Evolutionary conservation across 352 stramenopile species (phyloP).

Genomic region (Peronospora tabacina): DNA sequence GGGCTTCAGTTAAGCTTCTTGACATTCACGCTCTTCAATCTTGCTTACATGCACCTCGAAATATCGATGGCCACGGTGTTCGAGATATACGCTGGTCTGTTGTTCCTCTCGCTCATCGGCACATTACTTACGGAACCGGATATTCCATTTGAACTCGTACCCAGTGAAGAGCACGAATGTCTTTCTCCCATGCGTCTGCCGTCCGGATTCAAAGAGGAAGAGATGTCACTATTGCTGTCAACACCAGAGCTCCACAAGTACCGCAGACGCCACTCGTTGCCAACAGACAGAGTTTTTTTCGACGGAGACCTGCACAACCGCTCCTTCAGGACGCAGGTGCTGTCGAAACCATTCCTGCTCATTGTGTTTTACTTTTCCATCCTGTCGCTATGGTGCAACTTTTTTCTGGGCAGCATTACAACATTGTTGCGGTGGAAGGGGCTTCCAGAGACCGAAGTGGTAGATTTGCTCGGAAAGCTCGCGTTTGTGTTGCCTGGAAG

Average conservation of each 20-base stretch:
- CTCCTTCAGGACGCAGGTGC: slow-evolving; percentile 58
- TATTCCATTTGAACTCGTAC: slow-evolving; percentile 31
- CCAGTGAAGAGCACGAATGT: slow-evolving; percentile 33
- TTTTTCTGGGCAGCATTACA: slow-evolving; percentile 69
- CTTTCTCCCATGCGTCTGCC: slow-evolving; percentile 52
- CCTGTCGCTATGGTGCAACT: slow-evolving; percentile 76
- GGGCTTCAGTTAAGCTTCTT: slow-evolving; percentile 66
- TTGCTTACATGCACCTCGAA: slow-evolving; percentile 35
- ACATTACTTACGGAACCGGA: slow-evolving; percentile 55
- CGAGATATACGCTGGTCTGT: slow-evolving; percentile 36
- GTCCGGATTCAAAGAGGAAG: slow-evolving; percentile 53
- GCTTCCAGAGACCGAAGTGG: slow-evolving; percentile 35
- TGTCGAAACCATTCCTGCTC: slow-evolving; percentile 58
- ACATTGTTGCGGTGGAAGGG: slow-evolving; percentile 46
- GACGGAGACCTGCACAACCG: slow-evolving; percentile 39
- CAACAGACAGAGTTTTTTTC: slow-evolving; percentile 30
- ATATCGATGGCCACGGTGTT: slow-evolving; percentile 46
- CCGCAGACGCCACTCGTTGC: slow-evolving; percentile 18
- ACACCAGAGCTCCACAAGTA: slow-evolving; percentile 44
- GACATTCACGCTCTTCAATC: slow-evolving; percentile 58
- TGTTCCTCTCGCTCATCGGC: slow-evolving; percentile 44
- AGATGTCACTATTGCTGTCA: slow-evolving; percentile 37
- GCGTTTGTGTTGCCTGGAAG: slow-evolving; percentile 59
- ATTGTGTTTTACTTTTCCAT: slow-evolving; percentile 70
- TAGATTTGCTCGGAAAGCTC: slow-evolving; percentile 39